Base-by-base conservation (phyloP, 2,329 filamentous ascomycete genomes). In the Fusarium sp. region DNA sequence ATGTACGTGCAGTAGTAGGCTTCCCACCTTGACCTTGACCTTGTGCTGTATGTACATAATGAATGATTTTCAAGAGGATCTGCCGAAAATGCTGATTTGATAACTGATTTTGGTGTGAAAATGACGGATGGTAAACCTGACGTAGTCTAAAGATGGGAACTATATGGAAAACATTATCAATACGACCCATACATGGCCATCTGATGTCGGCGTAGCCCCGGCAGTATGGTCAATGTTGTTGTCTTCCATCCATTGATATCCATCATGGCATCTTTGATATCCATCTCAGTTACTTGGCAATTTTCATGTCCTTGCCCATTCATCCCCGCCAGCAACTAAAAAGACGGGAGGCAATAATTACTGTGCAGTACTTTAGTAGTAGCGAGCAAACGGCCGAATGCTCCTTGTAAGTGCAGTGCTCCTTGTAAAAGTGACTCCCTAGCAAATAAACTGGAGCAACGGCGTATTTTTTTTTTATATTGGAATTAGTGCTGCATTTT, bases 161-260 rank as follows among this genome's bases (percentile, higher is more conserved):
- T 37, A 65, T 59, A 65, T 54, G 54, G 63, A 66, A 66, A 42
- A 48, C 27, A 48, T 66, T 51, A 66, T 66, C 61, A 54, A 60
- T 43, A 21, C 42, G 54, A 59, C 54, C 62, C 49, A 64, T 57
- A 50, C 40, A 64, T 47, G 46, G 14, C 43, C 34, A 50, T 49
- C 34, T 61, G 62, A 54, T 40, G 46, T 46, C 62, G 57, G 58
- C 49, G 32, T 49, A 49, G 65, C 53, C 46, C 55, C 57, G 59
- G 54, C 43, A 54, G 55, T 46, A 63, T 47, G 27, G 47, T 49
- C 34, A 30, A 61, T 51, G 47, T 37, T 37, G 34, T 43, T 28
- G 11, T 28, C 27, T 28, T 16, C 14, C 28, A 30, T 30, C 28
- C 28, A 30, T 30, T 30, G 12, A 21, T 4, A n/a, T 37, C 30